Base-by-base conservation (phyloP, 2,329 filamentous ascomycete genomes). In the Penicillium sp. region DNA sequence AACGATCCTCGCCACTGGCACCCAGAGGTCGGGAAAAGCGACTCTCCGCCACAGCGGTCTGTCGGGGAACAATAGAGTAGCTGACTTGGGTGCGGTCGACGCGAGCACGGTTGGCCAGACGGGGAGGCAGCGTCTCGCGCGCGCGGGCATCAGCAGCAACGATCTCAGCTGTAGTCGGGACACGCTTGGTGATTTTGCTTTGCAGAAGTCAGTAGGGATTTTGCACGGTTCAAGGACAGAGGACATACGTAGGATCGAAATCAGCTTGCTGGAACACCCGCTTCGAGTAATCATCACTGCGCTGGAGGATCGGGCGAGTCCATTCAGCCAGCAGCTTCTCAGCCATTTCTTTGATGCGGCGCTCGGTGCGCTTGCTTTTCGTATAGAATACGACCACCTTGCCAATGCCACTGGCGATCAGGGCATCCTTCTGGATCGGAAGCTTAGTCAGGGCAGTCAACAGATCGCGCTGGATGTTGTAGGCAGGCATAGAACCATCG, bases 371-470 rank as follows among this genome's bases (percentile, higher is more conserved):
- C 77, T 92, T 95, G 78, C 89, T 95, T 74, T 92, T 92, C 46
- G 92, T 96, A 76, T 99, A 99, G 77, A 96, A 99, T 57, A 95
- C 84, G 47, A 96, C 88, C 44, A 99, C 90, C 72, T 96, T 96
- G 68, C 94, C 94, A 59, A 99, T 94, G 18, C 93, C 92, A 64
- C 90, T 95, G 60, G 91, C 92, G 21, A 95, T 81, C 13, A 99
- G 81, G 1, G 88, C 83, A 64, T 97, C 94, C 69, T 96, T 96
- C 69, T 91, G 89, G 60, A 97, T 90, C 6, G 90, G 91, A 5
- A 97, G 81, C 65, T 85, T 86, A 16, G 82, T 83, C 34, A 99
- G 80, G 23, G 90, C 88, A 24, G 84, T 83, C 70, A 99, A 94
- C 41, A 99, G 84, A 70, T 97, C 92, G 56, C 92, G 90, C 76